phyloP scores from a whole-genome alignment of 2,329 filamentous ascomycete genomes.

The Akanthomyces lecanii region DNA sequence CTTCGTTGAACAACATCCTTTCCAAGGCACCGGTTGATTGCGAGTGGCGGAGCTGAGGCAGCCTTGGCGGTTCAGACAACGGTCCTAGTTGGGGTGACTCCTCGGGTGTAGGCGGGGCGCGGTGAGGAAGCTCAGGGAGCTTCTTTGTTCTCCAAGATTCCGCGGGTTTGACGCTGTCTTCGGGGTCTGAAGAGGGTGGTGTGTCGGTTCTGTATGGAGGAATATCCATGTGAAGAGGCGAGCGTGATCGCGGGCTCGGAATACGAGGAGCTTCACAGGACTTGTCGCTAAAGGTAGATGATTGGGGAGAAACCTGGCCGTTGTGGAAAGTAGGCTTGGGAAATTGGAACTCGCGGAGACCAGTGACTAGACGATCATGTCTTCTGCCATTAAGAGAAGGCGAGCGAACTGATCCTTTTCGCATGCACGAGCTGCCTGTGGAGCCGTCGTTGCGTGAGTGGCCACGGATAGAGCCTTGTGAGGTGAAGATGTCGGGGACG shows the following conservation, averaged over 20 bases:
- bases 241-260: constrained; percentile 25
- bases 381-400: constrained; percentile 25
- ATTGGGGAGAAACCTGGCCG: constrained; percentile 24
- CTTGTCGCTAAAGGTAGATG: constrained; percentile 23
- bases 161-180: constrained; percentile 26
- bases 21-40: constrained; percentile 29
- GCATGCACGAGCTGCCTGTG: constrained; percentile 17
- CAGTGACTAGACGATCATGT: constrained; percentile 25
- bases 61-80: constrained; percentile 21
- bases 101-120: constrained; percentile 30
- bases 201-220: constrained; percentile 27
- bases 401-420: constrained; percentile 23
- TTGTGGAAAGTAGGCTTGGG: constrained; percentile 31
- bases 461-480: constrained; percentile 9
- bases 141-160: constrained; percentile 24
- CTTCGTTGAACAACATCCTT: constrained; percentile 24
- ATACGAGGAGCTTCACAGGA: constrained; percentile 24
- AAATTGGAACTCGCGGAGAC: constrained; percentile 36
- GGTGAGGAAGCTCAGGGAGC: constrained; percentile 25
- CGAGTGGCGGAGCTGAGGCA: constrained; percentile 24
- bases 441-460: constrained; percentile 18
- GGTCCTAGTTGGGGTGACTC: constrained; percentile 34
- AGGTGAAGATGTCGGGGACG: constrained; percentile 11
- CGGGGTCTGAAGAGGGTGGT: constrained; percentile 32
- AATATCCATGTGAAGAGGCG: constrained; percentile 23